Base-by-base conservation (phyloP, 2,329 filamentous ascomycete genomes). In the Claviceps sp. region DNA sequence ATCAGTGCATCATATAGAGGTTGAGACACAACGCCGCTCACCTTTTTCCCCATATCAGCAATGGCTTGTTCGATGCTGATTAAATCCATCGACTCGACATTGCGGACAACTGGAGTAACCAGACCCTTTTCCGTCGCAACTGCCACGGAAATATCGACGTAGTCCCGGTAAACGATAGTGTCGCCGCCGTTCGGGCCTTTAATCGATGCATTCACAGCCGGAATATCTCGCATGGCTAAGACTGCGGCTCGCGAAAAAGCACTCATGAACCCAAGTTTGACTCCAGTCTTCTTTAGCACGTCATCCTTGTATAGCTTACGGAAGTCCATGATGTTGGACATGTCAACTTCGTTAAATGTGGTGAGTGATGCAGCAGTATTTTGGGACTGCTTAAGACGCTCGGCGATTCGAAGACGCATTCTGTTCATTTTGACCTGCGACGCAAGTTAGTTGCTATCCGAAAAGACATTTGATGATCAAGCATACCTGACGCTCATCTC, bases 241-340 rank as follows among this genome's bases (percentile, higher is more conserved):
- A 95, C 82, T 61, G 82, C 87, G 47, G 93, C 93, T 57, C 86
- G 87, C 4, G 91, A 87, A 72, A 98, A 98, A 52, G 91, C 91
- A 67, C 89, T 93, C 91, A 98, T 97, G 76, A 97, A 98, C n/a
- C 93, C 93, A 51, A 98, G 84, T 76, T 97, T 98, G 54, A 97
- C 86, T 45, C 90, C 91, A 9, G 88, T 93, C 76, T 91, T 95
- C 79, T 97, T 95, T 53, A 97, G 75, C 22, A 96, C 75, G 54
- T 95, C 90, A 54, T 97, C 91, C 76, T 97, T 97, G 79, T 97
- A 97, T 47, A 89, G 76, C 70, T 95, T 96, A 61, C 93, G 86
- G 75, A 98, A 91, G 57, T 96, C 89, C 85, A 97, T 95, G 48
- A 98, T 76, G 22, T 86, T 88, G 36, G 91, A 95, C 93, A 98